Percentiles rank a stretch among this genome's conserved stretches.
Conservation (phyloP, 2,329 filamentous ascomycete species). For the Penicillium italicum region DNA sequence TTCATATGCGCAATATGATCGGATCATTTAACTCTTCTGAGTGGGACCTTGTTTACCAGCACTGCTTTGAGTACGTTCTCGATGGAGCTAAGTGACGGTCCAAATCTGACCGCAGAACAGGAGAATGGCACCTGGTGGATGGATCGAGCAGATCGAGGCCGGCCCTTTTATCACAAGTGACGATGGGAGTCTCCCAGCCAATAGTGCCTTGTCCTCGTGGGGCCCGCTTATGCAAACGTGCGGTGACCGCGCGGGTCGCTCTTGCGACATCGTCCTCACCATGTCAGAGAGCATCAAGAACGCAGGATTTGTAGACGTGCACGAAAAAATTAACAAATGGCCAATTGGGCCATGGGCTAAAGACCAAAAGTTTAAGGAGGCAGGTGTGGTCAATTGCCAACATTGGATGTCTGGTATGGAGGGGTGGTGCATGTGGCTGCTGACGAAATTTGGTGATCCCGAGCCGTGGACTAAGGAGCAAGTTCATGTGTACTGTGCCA, state of each 20-base stretch:
- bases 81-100: not conserved
- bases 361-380: slow-evolving; percentile 28
- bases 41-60: slow-evolving; percentile 16
- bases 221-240: slow-evolving; percentile 18
- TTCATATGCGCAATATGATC: slow-evolving; percentile 25
- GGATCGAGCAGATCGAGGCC: slow-evolving; percentile 22
- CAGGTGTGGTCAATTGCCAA: slow-evolving; percentile 39
- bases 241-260: slow-evolving; percentile 20
- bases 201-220: slow-evolving; percentile 15
- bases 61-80: slow-evolving; percentile 17
- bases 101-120: slow-evolving; percentile 2
- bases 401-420: slow-evolving; percentile 31
- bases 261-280: slow-evolving; percentile 19
- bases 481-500: slow-evolving; percentile 6
- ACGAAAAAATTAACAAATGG: slow-evolving; percentile 29
- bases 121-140: slow-evolving; percentile 20
- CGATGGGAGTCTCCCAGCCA: slow-evolving; percentile 14
- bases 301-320: slow-evolving; percentile 34
- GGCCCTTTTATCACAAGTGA: slow-evolving; percentile 14
- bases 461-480: slow-evolving; percentile 9
- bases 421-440: slow-evolving; percentile 31
- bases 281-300: slow-evolving; percentile 25
- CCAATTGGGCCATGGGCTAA: slow-evolving; percentile 33
- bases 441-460: slow-evolving; percentile 24
- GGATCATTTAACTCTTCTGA: slow-evolving; percentile 13